Evolutionary conservation across 2,329 filamentous ascomycete genomes (phyloP).

Genomic region (Eurotiales sp.): DNA sequence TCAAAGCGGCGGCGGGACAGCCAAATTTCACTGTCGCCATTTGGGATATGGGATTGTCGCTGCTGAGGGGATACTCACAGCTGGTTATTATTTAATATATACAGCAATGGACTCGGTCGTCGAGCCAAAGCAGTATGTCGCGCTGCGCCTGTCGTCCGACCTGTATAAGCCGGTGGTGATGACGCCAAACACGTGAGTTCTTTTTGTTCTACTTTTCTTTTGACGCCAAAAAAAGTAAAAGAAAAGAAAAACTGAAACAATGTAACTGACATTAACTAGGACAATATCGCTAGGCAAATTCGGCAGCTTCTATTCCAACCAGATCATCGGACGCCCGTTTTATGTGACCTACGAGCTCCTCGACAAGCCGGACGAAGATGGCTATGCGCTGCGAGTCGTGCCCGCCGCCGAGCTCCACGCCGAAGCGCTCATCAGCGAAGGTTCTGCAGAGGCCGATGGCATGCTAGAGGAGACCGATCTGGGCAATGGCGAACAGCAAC

Average conservation of each 20-base stretch:
- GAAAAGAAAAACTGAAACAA: no score
- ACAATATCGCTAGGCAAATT: constrained; percentile 89
- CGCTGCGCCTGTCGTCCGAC: constrained; percentile 50
- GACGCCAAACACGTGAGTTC: constrained; percentile 61
- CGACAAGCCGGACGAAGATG: constrained; percentile 62
- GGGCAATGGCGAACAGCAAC: constrained; percentile 34
- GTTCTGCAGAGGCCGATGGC: constrained; percentile 32
- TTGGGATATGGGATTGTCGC: no score
- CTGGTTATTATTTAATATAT: no score
- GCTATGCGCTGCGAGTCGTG: constrained; percentile 69
- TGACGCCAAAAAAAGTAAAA: no score
- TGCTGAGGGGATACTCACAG: no score
- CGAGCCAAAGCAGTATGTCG: constrained; percentile 34
- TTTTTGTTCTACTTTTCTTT: constrained; percentile 17
- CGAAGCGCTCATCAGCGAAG: constrained; percentile 60
- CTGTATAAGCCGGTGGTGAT: constrained; percentile 56
- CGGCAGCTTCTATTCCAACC: constrained; percentile 82
- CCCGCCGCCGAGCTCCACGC: constrained; percentile 78
- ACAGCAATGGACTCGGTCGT: constrained; percentile 41
- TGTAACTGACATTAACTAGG: constrained; percentile 49
- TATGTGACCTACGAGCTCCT: constrained; percentile 87
- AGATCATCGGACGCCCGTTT: constrained; percentile 86
- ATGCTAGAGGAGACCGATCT: constrained; percentile 33
- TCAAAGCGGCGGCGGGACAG: no score
- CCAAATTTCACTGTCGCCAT: no score